Percentiles rank a stretch among this genome's conserved stretches.
phyloP scores from a whole-genome alignment of 768 basidiomycete species.

The Amanita fuliginea region DNA sequence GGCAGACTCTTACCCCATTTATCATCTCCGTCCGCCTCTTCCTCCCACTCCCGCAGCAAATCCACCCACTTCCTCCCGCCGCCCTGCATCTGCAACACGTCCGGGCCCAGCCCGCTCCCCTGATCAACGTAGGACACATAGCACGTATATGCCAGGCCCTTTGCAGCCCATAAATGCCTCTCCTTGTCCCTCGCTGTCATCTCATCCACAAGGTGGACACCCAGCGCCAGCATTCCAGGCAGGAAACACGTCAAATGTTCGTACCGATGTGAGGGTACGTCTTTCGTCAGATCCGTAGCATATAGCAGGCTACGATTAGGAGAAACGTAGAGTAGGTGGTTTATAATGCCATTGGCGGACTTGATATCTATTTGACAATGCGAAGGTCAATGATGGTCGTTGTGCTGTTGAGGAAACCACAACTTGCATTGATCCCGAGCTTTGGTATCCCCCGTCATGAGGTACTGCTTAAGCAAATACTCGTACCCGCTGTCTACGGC shows the following conservation, averaged over 20 bases:
- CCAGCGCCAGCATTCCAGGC: slow-evolving; percentile 54
- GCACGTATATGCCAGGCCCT: slow-evolving; percentile 61
- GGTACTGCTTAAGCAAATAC: slow-evolving; percentile 56
- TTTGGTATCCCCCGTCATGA: slow-evolving; percentile 38
- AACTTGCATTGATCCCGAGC: slow-evolving; percentile 43
- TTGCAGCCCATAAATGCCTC: slow-evolving; percentile 58
- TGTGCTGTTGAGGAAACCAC: background rate
- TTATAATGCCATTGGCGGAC: slow-evolving; percentile 41
- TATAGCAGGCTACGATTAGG: slow-evolving; percentile 50
- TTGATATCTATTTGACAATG: slow-evolving; percentile 31
- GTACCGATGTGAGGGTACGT: slow-evolving; percentile 29
- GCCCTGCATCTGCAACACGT: slow-evolving; percentile 31
- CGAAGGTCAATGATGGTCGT: background rate
- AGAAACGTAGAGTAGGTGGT: slow-evolving; percentile 46
- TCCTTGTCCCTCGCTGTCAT: slow-evolving; percentile 24
- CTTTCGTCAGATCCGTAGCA: slow-evolving; percentile 36
- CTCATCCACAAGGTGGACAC: slow-evolving; percentile 33
- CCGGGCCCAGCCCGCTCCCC: slow-evolving; percentile 54
- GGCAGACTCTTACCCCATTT: slow-evolving; percentile 24
- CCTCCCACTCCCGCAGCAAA: slow-evolving; percentile 32
- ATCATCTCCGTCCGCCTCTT: slow-evolving; percentile 17
- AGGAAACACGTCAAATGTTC: slow-evolving; percentile 68
- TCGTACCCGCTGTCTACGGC: slow-evolving; percentile 57
- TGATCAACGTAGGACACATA: slow-evolving; percentile 59
- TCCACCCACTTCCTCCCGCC: slow-evolving; percentile 34